These are phyloP conservation scores for Cryphonectria naterciae DNA, from an alignment of 2,329 filamentous ascomycete species.

Conservation along the genomic window DNA sequence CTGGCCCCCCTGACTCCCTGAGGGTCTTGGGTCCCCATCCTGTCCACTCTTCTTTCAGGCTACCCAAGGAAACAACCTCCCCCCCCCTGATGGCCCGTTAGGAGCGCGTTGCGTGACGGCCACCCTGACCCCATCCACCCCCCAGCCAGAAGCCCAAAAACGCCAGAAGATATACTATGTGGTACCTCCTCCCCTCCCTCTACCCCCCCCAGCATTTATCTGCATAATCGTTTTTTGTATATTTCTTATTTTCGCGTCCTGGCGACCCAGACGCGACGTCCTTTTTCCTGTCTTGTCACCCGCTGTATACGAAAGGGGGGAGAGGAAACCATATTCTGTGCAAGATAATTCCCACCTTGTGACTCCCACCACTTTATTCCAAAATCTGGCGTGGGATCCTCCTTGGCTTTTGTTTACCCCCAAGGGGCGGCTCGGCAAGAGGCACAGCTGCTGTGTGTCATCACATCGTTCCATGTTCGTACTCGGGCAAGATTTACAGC, in stretches of 20 bases:
- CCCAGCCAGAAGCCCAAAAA: background rate
- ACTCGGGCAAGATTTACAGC: slow-evolving; percentile 17
- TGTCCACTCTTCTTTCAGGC: slow-evolving; percentile 16
- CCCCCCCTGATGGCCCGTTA: background rate
- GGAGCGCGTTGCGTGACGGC: slow-evolving; percentile 11
- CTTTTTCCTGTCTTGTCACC: slow-evolving; percentile 1
- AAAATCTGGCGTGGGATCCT: background rate
- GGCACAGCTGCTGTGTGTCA: slow-evolving; percentile 11
- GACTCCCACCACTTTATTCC: background rate
- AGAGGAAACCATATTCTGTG: background rate
- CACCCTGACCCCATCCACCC: background rate
- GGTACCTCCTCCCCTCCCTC: slow-evolving; percentile 2
- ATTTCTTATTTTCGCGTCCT: slow-evolving; percentile 16
- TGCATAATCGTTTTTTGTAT: slow-evolving; percentile 16
- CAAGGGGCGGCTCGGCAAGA: slow-evolving; percentile 10
- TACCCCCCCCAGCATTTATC: slow-evolving; percentile 4
- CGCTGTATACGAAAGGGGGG: slow-evolving; percentile 3
- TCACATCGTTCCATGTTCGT: slow-evolving; percentile 1
- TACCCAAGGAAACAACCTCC: slow-evolving; percentile 1
- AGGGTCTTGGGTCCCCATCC: slow-evolving; percentile 20
- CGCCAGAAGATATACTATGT: slow-evolving; percentile 10
- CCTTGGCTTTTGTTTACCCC: background rate
- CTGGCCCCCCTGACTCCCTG: background rate
- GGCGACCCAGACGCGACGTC: slow-evolving; percentile 19
- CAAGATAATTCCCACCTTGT: slow-evolving; percentile 1